Conservation (phyloP, 768 basidiomycete genomes). For the Lactifluus volemus region DNA sequence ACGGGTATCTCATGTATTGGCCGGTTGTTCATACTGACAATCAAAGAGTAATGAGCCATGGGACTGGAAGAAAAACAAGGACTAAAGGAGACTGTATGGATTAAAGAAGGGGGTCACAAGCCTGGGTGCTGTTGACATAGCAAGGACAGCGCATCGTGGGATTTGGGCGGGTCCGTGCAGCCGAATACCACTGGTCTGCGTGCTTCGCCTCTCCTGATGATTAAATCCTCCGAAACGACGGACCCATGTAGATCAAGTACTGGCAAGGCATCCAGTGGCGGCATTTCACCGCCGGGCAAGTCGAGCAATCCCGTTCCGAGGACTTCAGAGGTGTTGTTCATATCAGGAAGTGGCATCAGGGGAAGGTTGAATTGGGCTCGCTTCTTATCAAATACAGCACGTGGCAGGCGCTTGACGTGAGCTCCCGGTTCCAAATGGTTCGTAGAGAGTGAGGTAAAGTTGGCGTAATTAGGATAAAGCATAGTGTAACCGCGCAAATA, state of each 20-base stretch:
- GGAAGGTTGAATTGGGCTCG: slow-evolving; percentile 60
- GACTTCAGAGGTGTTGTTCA: slow-evolving; percentile 18
- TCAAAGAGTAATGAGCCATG: background rate
- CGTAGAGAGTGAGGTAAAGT: slow-evolving; percentile 72
- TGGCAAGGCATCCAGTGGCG: slow-evolving; percentile 49
- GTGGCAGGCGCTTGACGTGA: slow-evolving; percentile 57
- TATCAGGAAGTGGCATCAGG: slow-evolving; percentile 44
- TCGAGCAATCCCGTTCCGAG: slow-evolving; percentile 39
- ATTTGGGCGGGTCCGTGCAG: slow-evolving; percentile 12
- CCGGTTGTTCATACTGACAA: background rate
- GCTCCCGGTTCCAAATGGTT: slow-evolving; percentile 83
- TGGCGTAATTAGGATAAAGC: slow-evolving; percentile 80
- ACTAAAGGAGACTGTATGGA: background rate
- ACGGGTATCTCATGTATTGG: background rate
- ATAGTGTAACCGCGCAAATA: slow-evolving; percentile 78
- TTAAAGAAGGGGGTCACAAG: background rate
- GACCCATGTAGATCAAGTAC: slow-evolving; percentile 47
- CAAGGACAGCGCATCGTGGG: slow-evolving; percentile 20
- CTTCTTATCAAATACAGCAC: slow-evolving; percentile 41
- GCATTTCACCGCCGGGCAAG: slow-evolving; percentile 46
- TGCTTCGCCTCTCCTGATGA: slow-evolving; percentile 28
- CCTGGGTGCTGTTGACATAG: slow-evolving; percentile 15
- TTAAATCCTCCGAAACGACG: slow-evolving; percentile 28
- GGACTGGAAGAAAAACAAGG: background rate
- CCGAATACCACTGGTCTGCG: slow-evolving; percentile 23